Conservation (phyloP, 805 yeast genomes). For the Komagataella populi region DNA sequence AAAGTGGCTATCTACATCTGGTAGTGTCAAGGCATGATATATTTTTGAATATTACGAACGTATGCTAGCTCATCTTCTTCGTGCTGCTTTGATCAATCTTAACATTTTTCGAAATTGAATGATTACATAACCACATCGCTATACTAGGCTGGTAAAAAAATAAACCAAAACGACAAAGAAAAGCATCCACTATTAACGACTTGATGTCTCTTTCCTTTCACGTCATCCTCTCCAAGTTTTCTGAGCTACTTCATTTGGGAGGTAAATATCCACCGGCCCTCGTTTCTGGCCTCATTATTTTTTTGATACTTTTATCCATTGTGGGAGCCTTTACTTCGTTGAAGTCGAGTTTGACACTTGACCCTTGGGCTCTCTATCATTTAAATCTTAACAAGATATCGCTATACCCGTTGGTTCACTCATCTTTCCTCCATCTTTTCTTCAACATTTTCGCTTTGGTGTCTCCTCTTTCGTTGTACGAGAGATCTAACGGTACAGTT, state of each 20-base stretch:
- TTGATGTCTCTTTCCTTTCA: background rate
- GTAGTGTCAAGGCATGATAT: background rate
- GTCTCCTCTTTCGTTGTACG: conserved; percentile 53
- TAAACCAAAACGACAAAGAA: background rate
- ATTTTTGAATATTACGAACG: background rate
- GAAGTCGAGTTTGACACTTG: conserved; percentile 29
- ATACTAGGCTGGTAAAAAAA: background rate
- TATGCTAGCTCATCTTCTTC: background rate
- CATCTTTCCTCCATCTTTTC: conserved; percentile 43
- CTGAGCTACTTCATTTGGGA: background rate
- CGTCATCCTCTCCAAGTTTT: background rate
- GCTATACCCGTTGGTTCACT: conserved; percentile 61
- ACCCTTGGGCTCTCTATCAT: conserved; percentile 39
- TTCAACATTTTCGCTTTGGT: conserved; percentile 44
- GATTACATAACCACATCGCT: background rate
- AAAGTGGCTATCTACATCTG: too few species aligned
- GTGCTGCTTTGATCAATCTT: too few species aligned
- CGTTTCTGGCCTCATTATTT: conserved; percentile 45
- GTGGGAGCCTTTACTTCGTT: conserved; percentile 16
- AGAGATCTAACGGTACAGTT: conserved; percentile 66
- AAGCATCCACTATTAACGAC: background rate
- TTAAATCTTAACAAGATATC: conserved; percentile 33
- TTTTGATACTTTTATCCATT: conserved; percentile 31
- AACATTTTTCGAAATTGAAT: background rate
- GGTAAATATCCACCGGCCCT: conserved; percentile 40